phyloP scores from a whole-genome alignment of 805 yeast genomes.

The Trichomonascus vanleenenianus region DNA sequence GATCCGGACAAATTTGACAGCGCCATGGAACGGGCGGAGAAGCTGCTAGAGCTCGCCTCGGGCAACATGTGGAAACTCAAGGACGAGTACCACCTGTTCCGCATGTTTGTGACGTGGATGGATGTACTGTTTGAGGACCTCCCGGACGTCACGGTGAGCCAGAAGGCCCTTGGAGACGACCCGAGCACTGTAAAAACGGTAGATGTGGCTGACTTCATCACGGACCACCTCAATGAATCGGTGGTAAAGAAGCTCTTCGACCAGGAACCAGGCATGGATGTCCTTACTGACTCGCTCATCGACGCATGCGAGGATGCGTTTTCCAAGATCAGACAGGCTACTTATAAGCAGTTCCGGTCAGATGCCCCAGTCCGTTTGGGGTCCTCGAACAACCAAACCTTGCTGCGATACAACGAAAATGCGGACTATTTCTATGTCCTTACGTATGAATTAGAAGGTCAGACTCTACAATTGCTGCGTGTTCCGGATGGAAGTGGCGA shows the following conservation, averaged over 20 bases:
- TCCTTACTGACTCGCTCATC: not conserved
- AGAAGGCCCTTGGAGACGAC: conserved; percentile 8
- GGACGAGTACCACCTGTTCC: conserved; percentile 14
- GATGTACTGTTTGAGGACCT: conserved; percentile 13
- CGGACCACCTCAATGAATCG: conserved; percentile 7
- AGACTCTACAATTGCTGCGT: not conserved
- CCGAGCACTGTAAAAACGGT: conserved; percentile 11
- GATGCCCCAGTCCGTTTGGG: not conserved
- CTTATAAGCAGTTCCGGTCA: not conserved
- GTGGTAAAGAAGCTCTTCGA: not conserved
- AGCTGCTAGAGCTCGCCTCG: conserved; percentile 7
- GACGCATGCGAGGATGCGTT: conserved; percentile 4
- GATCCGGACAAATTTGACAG: conserved; percentile 5
- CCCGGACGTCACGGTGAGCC: conserved; percentile 7
- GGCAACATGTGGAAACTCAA: conserved; percentile 9
- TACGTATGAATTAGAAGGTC: not conserved
- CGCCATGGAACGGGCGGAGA: conserved; percentile 4
- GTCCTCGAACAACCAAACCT: not conserved
- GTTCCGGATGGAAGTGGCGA: not conserved
- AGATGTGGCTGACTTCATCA: conserved; percentile 14
- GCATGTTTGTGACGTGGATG: conserved; percentile 17
- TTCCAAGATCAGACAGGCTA: conserved; percentile 2
- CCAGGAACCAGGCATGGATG: not conserved
- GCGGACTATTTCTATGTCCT: conserved; percentile 1
- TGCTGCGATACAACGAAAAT: not conserved